A percentile compares a stretch with the other conserved stretches of the same genome.
Evolutionary conservation across 352 stramenopile genomes (phyloP).

Genomic region (Globisporangium ultimum): DNA sequence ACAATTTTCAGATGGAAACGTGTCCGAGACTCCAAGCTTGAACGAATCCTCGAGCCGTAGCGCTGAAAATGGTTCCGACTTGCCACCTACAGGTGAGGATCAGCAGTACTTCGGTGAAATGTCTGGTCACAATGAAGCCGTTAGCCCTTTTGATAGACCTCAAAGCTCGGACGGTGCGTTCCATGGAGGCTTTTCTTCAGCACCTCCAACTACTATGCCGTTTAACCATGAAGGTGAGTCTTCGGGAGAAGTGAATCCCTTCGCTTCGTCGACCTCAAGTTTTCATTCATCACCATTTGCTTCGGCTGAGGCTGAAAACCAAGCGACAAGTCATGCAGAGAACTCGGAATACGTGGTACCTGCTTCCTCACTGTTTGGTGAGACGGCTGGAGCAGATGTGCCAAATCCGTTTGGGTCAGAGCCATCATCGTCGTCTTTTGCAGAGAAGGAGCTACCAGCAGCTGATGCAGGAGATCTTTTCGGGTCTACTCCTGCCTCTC

Average conservation of each 20-base stretch:
- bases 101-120: conserved; percentile 35
- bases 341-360: conserved; percentile 26
- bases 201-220: conserved; percentile 13
- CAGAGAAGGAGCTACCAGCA: conserved; percentile 49
- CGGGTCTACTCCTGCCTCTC: conserved; percentile 29
- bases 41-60: conserved; percentile 42
- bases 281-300: conserved; percentile 14
- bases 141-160: conserved; percentile 24
- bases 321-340: background rate
- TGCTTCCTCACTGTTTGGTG: conserved; percentile 62
- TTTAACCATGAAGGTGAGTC: conserved; percentile 22
- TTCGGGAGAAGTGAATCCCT: conserved; percentile 37
- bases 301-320: conserved; percentile 1
- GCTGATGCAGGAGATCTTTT: conserved; percentile 61
- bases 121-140: conserved; percentile 12
- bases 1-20: conserved; percentile 57
- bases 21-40: conserved; percentile 50
- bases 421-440: conserved; percentile 19
- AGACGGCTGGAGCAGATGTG: conserved; percentile 35
- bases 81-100: conserved; percentile 22
- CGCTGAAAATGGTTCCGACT: conserved; percentile 32
- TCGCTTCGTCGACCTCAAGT: conserved; percentile 27
- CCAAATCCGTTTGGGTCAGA: conserved; percentile 44
- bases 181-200: conserved; percentile 8
- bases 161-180: conserved; percentile 27